Conservation (phyloP, 495 filamentous ascomycete species). For the Aspergillus carlsbadensis region DNA sequence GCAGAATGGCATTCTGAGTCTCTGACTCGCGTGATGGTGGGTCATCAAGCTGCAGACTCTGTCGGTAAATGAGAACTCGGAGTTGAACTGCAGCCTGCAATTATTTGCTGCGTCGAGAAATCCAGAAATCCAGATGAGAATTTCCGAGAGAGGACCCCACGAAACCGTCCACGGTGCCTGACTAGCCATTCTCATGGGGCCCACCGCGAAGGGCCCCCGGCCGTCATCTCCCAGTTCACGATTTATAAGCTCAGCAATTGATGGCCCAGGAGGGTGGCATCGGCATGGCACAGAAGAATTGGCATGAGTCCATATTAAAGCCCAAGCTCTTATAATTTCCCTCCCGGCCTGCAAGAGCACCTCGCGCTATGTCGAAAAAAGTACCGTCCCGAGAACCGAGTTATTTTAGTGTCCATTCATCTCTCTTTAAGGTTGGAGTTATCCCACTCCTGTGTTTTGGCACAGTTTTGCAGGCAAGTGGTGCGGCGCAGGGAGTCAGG, state of each 20-base stretch:
- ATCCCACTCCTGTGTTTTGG: background rate
- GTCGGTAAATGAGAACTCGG: too few species aligned
- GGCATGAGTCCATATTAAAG: background rate
- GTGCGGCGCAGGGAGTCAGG: background rate
- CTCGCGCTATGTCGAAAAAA: background rate
- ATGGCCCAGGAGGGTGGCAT: too few species aligned
- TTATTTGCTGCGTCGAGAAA: background rate
- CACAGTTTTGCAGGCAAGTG: background rate
- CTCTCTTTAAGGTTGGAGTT: background rate
- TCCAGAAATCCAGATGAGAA: background rate
- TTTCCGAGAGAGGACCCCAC: background rate
- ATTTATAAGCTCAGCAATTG: background rate
- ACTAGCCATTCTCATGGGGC: background rate
- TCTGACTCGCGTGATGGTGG: background rate
- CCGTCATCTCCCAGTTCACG: background rate
- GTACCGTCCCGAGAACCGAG: background rate
- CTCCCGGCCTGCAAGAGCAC: background rate
- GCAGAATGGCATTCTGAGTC: too few species aligned
- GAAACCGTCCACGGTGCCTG: conserved; percentile 1
- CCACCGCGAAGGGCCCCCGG: background rate
- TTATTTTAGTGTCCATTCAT: background rate
- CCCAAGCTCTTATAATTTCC: background rate
- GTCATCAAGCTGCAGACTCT: background rate
- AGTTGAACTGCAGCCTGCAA: too few species aligned
- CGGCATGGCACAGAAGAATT: too few species aligned